A percentile compares a stretch with the other conserved stretches of the same genome.
phyloP scores from a whole-genome alignment of 83 land plant genomes.

The Picea abies region DNA sequence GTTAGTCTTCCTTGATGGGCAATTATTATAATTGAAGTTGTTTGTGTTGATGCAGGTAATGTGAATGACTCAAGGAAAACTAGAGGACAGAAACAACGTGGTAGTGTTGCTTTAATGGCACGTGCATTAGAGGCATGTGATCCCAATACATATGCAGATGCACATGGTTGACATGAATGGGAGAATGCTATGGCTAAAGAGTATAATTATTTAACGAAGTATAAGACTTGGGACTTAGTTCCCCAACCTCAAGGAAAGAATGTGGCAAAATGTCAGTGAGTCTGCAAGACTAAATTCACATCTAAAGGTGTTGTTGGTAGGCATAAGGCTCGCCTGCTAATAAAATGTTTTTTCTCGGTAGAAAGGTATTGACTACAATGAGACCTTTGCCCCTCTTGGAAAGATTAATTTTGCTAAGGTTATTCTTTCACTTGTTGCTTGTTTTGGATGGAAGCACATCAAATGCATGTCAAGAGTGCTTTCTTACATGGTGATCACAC shows the following conservation, averaged over 20 bases:
- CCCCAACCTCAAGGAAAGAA: not conserved
- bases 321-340: not conserved
- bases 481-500: not conserved
- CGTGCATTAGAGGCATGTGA: no score
- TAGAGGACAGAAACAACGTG: no score
- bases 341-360: not conserved
- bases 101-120: no score
- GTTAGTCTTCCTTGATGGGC: no score
- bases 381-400: not conserved
- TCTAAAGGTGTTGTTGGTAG: not conserved
- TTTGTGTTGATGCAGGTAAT: no score
- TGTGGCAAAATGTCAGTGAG: not conserved
- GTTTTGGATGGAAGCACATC: not conserved
- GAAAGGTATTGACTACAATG: not conserved
- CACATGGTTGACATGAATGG: no score
- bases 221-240: not conserved
- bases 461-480: not conserved
- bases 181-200: not conserved
- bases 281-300: not conserved
- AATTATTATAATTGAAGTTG: no score
- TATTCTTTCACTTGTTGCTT: not conserved
- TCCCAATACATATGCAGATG: no score
- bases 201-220: not conserved
- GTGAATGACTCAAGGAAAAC: no score
- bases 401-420: not conserved